Base-by-base conservation (phyloP, 2,329 filamentous ascomycete genomes). In the Hymenoscyphus linearis region DNA sequence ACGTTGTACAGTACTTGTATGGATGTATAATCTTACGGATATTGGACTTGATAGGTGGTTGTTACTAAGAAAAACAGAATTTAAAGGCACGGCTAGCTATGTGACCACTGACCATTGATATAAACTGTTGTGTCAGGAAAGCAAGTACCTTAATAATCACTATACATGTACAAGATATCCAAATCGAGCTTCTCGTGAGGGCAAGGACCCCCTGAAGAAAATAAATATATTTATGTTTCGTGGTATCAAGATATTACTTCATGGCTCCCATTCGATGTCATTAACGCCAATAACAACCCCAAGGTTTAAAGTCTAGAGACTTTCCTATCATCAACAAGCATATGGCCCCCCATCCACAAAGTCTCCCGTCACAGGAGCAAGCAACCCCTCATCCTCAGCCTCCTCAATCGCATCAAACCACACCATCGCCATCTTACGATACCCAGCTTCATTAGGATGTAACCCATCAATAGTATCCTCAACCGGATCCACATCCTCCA, bases 391-490 rank as follows among this genome's bases (percentile, higher is more conserved):
- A 9, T 50, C n/a, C 13, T 18, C 53, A 2, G 59, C 53, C 13
- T 52, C 18, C n/a, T 56, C 52, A 34, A 60, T 54, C 12, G 52
- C 52, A 14, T n/a, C n/a, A 40, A 47, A 56, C 52, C 52, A 60
- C 4, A 10, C 31, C n/a, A 14, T n/a, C n/a, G 59, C 59, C 59
- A 60, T 56, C 13, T 31, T 52, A 16, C 5, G 13, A 56, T 52
- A 60, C 16, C 59, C 59, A 7, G 10, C 13, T n/a, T 34, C 52
- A 36, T 60, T 60, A 9, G 59, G 59, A 40, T 57, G 59, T n/a
- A 36, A 53, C 9, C 59, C 59, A 18, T 61, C 59, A 5, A 44
- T 13, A 4, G 56, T 47, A 53, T 36, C 34, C 2, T 34, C 44
- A n/a, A 27, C 26, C 25, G 59, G 22, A 6, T 35, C 44, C 13